phyloP scores from a whole-genome alignment of 352 stramenopile species.

The Globisporangium cylindrosporum region DNA sequence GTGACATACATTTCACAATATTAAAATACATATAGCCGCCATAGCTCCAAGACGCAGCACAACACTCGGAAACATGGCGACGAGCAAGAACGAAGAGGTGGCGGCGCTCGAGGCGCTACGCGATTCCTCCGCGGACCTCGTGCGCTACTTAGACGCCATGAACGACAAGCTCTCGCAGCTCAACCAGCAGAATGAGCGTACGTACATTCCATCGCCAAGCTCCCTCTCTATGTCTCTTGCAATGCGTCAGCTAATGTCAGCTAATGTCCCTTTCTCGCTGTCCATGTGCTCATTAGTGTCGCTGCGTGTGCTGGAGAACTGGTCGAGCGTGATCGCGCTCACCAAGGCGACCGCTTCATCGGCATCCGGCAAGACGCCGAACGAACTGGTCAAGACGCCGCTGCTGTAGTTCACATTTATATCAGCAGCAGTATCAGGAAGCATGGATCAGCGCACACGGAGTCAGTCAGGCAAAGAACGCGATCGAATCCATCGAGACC shows the following conservation, averaged over 20 bases:
- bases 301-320: constrained; percentile 78
- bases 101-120: constrained; percentile 73
- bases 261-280: background rate
- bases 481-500: background rate
- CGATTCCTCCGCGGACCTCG: constrained; percentile 71
- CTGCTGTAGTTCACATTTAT: constrained; percentile 14
- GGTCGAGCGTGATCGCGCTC: constrained; percentile 75
- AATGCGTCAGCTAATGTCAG: background rate
- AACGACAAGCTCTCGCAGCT: constrained; percentile 71
- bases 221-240: background rate
- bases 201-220: constrained; percentile 2
- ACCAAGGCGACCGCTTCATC: constrained; percentile 45
- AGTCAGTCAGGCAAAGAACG: background rate
- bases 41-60: background rate
- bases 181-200: constrained; percentile 82
- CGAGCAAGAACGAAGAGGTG: constrained; percentile 75
- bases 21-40: background rate
- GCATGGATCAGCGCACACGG: background rate
- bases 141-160: constrained; percentile 73
- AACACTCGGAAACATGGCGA: constrained; percentile 25
- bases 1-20: background rate
- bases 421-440: background rate
- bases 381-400: constrained; percentile 60
- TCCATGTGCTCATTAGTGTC: constrained; percentile 37
- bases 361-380: constrained; percentile 33